These are phyloP conservation scores for Caryopteris hybrid DNA, from an alignment of 305 asterid species.

Conservation along the genomic window DNA sequence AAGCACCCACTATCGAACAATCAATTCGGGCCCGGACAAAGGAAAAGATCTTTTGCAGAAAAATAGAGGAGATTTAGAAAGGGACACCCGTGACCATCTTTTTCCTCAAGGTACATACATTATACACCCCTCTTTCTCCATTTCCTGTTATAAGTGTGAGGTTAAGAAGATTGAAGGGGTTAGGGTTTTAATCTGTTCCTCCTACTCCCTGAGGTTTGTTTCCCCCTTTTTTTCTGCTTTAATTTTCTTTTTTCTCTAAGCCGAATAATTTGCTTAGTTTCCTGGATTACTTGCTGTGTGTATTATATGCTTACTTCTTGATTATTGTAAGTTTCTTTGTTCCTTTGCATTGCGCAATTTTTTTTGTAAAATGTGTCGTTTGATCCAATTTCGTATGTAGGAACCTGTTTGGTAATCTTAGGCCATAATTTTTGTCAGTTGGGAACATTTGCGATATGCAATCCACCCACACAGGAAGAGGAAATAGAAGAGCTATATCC, in stretches of 20 bases:
- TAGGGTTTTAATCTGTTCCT: constrained; percentile 7
- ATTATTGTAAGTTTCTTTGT: neutral
- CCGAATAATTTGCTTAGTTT: neutral
- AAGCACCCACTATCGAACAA: neutral
- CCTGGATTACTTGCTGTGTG: neutral
- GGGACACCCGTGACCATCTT: neutral
- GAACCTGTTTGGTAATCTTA: neutral
- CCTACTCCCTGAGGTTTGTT: constrained; percentile 24
- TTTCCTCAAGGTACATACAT: neutral
- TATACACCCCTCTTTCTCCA: neutral
- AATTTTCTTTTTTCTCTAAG: neutral
- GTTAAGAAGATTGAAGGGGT: neutral
- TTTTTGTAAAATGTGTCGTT: neutral
- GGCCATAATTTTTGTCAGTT: no score
- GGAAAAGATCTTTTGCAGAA: constrained; percentile 19
- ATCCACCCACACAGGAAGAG: no score
- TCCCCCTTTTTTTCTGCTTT: neutral
- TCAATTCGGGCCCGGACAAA: constrained; percentile 26
- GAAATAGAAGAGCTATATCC: no score
- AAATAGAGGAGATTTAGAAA: neutral
- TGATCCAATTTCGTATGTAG: neutral
- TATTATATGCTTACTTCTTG: neutral
- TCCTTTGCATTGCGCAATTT: constrained; percentile 3
- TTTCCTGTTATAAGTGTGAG: neutral
- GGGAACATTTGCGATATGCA: no score